Evolutionary conservation across 2,329 filamentous ascomycete genomes (phyloP), one percentile per base, ranked within the genome.

Genomic region (Penicillium brevicompactum): DNA sequence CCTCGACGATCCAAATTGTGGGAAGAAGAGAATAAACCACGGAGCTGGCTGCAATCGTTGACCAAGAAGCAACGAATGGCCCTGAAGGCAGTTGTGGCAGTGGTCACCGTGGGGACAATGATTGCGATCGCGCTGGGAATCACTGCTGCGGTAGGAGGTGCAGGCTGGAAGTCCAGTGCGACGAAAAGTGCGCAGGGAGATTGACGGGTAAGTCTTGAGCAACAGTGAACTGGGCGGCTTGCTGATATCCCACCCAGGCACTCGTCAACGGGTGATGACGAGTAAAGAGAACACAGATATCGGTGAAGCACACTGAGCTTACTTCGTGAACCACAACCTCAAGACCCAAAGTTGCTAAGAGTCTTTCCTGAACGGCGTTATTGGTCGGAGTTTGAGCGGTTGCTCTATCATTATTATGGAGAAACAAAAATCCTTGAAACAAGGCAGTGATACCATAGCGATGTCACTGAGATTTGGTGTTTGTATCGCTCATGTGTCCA

Each of bases 121-220:
- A 72, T 79, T 16, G 77, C 72, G 5, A 72, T 80, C 55, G 77
- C 76, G 9, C 58, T 80, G 55, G 76, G 77, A 3, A 76, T 79
- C 53, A 76, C 75, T 1, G 69, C 70, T 21, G 74, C 74, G 2
- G 74, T 78, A 1, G 74, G 75, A 30, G 76, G 75, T n/a, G 72
- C 75, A 5, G 73, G 77, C 4, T 79, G 76, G 72, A 76, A 69
- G 55, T 70, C 62, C 9, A 67, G 69, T 55, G 63, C 73, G 16
- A 61, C 68, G 32, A 65, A 70, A 21, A 63, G 64, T 22, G 46
- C 62, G 1, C 64, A 74, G 51, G 57, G 59, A n/a, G 55, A 55
- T 31, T 63, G 18, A 37, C 5, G 8, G 24, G 44, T 56, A 32
- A 64, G 67, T 57, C 13, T 14, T 41, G 14, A 21, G 18, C 14